Evolutionary conservation across 768 basidiomycete species (phyloP).

Genomic region (Kwoniella europaea): DNA sequence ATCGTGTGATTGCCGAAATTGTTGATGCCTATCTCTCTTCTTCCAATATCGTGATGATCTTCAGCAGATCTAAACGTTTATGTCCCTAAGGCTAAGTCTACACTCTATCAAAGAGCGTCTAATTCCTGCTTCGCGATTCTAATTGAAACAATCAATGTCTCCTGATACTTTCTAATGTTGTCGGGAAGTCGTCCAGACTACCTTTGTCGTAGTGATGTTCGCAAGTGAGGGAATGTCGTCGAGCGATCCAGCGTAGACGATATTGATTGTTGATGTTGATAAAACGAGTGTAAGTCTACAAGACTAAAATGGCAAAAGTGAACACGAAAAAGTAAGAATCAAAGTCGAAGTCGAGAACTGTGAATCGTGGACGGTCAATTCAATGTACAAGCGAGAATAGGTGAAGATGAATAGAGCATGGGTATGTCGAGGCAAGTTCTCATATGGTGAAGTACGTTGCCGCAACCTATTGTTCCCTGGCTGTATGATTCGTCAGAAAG

Average conservation of each 20-base stretch:
- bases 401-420: background rate
- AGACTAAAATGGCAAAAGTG: background rate
- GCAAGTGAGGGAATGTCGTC: conserved; percentile 1
- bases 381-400: background rate
- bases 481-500: background rate
- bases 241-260: conserved; percentile 21
- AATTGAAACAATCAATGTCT: conserved; percentile 24
- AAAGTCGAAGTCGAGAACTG: conserved; percentile 2
- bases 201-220: background rate
- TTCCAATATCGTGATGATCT: background rate
- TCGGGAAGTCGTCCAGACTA: conserved; percentile 1
- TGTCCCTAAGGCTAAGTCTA: conserved; percentile 1
- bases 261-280: background rate
- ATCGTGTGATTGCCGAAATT: background rate
- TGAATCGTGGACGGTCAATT: background rate
- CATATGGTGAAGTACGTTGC: conserved; percentile 3
- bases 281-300: conserved; percentile 16
- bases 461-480: background rate
- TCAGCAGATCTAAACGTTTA: background rate
- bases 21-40: background rate
- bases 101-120: conserved; percentile 25
- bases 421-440: background rate
- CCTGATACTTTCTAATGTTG: background rate
- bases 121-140: background rate
- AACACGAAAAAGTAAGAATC: background rate